These are phyloP conservation scores for Asterella californica DNA, from an alignment of 225 moss, liverwort and hornwort species.

Conservation along the genomic window DNA sequence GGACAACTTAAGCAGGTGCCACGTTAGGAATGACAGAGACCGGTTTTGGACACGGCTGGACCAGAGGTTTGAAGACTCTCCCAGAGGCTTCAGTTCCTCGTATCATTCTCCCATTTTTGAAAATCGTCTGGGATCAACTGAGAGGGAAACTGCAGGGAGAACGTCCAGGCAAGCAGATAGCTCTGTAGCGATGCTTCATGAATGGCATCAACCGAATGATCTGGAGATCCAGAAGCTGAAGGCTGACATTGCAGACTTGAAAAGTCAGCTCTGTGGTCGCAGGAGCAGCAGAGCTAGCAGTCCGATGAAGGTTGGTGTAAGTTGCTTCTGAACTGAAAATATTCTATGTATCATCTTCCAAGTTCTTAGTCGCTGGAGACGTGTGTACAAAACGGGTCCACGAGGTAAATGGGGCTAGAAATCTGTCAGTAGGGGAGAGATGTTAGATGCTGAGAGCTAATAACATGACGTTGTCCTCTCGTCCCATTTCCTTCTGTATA, in stretches of 20 bases:
- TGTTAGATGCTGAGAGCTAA: not conserved
- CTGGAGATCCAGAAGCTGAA: constrained; percentile 37
- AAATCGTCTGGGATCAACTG: not conserved
- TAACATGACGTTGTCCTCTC: not conserved
- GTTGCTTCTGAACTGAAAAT: not conserved
- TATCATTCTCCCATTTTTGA: constrained; percentile 46
- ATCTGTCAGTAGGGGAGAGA: not conserved
- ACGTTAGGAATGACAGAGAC: constrained; percentile 19
- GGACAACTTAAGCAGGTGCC: constrained; percentile 33
- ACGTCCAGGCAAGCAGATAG: not conserved
- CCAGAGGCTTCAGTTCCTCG: constrained; percentile 39
- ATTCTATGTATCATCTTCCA: not conserved
- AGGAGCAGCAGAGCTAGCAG: constrained; percentile 7
- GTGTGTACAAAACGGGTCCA: not conserved
- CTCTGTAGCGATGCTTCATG: not conserved
- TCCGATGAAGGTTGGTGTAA: constrained; percentile 31
- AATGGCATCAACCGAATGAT: constrained; percentile 16
- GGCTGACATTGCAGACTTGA: constrained; percentile 34
- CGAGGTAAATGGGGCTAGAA: not conserved
- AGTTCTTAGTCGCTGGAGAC: not conserved
- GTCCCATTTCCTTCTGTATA: not conserved
- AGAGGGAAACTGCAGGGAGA: not conserved
- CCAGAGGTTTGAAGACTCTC: constrained; percentile 31
- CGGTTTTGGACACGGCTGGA: constrained; percentile 28
- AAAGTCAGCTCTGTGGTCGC: constrained; percentile 21